Percentiles rank a stretch among this genome's conserved stretches.
These are phyloP conservation scores for Chamaenerion angustifolium DNA, from an alignment of 345 rosid species.

Conservation along the genomic window DNA sequence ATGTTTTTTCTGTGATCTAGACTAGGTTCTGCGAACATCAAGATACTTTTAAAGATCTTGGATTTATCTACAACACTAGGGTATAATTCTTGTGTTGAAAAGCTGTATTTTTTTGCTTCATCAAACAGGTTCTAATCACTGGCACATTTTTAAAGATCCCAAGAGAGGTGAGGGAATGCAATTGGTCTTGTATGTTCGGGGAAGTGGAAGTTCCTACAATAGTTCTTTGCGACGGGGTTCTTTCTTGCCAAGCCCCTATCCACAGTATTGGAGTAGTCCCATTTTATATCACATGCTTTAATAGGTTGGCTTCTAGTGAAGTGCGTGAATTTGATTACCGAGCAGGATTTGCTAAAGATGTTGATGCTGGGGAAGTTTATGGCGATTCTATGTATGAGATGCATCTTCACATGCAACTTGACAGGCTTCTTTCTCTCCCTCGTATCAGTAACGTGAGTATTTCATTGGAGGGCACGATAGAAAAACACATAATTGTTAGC, in stretches of 20 bases:
- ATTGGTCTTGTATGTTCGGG: conserved; percentile 97
- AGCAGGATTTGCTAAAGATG: conserved; percentile 34
- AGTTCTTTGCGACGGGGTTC: conserved; percentile 59
- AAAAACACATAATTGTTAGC: conserved; percentile 32
- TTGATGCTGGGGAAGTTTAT: conserved; percentile 28
- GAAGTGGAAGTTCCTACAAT: conserved; percentile 87
- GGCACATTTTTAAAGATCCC: conserved; percentile 56
- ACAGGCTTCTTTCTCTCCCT: conserved; percentile 37
- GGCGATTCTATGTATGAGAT: conserved; percentile 21
- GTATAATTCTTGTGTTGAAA: neutral
- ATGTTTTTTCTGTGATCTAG: no score
- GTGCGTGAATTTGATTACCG: no score
- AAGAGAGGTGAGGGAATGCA: conserved; percentile 39
- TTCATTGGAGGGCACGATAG: conserved; percentile 26
- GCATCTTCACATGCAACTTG: conserved; percentile 36
- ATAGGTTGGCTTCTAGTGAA: conserved; percentile 88
- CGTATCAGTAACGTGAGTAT: conserved; percentile 13
- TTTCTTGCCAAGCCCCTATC: conserved; percentile 59
- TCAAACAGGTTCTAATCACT: conserved; percentile 46
- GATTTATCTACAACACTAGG: no score
- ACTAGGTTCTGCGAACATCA: no score
- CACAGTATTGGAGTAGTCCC: conserved; percentile 65
- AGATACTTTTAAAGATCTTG: no score
- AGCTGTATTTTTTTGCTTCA: neutral
- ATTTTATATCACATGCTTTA: conserved; percentile 79